A percentile compares a stretch with the other conserved stretches of the same genome.
Conservation (phyloP, 139 green algal species). For the Coelastrella sp. region DNA sequence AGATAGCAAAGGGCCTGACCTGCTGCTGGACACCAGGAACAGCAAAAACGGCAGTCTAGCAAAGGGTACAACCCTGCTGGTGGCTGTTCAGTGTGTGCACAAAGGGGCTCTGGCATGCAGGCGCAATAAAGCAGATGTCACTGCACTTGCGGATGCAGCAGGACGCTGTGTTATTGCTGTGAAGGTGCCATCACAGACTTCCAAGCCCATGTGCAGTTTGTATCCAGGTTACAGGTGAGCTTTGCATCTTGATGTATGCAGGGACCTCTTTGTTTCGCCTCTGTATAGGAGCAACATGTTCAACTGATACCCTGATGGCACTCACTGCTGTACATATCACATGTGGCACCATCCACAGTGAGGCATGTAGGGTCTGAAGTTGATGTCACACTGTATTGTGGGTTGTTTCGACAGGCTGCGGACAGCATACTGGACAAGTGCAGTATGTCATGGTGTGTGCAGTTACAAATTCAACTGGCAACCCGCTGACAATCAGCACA, state of each 20-base stretch:
- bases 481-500: background rate
- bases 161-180: slow-evolving; percentile 23
- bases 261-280: no score
- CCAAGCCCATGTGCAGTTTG: background rate
- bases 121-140: slow-evolving; percentile 5
- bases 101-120: slow-evolving; percentile 29
- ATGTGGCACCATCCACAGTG: no score
- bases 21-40: slow-evolving; percentile 1
- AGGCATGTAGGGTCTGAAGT: no score
- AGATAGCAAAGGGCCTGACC: background rate
- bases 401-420: no score
- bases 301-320: no score
- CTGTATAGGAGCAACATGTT: no score
- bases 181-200: slow-evolving; percentile 6
- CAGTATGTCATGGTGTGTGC: background rate
- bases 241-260: background rate
- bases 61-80: background rate
- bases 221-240: background rate
- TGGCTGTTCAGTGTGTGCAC: slow-evolving; percentile 40
- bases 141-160: slow-evolving; percentile 5
- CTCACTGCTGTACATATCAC: no score
- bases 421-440: no score
- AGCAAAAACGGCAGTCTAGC: background rate
- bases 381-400: no score
- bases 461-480: background rate